Base-by-base conservation (phyloP, 805 yeast genomes). In the Schizosaccharomyces octosporus region DNA sequence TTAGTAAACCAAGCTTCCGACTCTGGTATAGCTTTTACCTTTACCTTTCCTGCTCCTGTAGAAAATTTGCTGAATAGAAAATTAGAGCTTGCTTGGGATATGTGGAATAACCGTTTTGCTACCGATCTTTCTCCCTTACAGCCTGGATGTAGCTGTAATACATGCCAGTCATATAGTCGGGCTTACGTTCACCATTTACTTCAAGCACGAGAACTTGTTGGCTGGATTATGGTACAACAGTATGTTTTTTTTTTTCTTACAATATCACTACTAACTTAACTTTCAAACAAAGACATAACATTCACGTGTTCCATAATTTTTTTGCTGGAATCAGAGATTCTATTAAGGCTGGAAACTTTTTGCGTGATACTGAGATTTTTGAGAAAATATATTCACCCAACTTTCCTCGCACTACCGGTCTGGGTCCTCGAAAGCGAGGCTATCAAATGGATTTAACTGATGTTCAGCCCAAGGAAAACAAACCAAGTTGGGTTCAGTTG, bases 181-280 rank as follows among this genome's bases (percentile, higher is more conserved):
- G 76, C 76, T 15, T 75, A 75, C 64, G 62, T 75, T n/a, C 75
- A 74, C 58, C 78, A 75, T 63, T 65, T 75, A 31, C 67, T 75
- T 39, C 62, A 70, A 42, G 76, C 76, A 9, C 65, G 66, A 19
- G 78, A 75, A 64, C 75, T 75, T 77, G 68, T 74, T 29, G 75
- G 76, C 1, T 71, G 73, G 68, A 73, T 74, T 57, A 63, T 73
- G 9, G 66, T 75, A 42, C 76, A 74, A 36, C 48, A 17, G 60
- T 57, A 57, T 27, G 60, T 41, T 57, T 31, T 11, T 29, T 3
- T 21, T 9, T 21, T 39, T 9, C 15, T 55, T 17, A 11, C 13
- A 11, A 21, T 11, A 6, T 24, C 31, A 7, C 21, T 55, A 19
- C 32, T 29, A 55, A 55, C 59, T 1, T 29, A 2, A 24, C 59